A percentile compares a stretch with the other conserved stretches of the same genome.
Conservation (phyloP, 768 basidiomycete species). For the Mycena venus region DNA sequence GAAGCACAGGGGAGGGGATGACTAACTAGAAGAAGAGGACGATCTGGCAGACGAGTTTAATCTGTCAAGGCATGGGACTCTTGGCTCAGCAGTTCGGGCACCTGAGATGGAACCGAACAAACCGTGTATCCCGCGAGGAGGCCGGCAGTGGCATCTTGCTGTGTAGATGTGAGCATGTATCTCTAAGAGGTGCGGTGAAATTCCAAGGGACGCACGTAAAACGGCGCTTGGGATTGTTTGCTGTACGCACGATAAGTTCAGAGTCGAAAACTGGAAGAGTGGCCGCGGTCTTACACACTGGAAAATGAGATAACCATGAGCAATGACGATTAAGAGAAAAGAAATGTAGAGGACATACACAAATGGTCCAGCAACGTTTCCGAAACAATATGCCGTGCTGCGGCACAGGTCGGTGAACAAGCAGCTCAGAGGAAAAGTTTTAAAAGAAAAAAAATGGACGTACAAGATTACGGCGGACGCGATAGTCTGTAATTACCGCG, state of each 20-base stretch:
- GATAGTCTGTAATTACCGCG: slow-evolving; percentile 12
- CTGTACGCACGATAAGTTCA: neutral
- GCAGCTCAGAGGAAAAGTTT: neutral
- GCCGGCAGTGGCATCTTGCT: slow-evolving; percentile 34
- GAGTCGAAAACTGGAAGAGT: neutral
- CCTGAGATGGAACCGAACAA: neutral
- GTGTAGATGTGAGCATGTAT: neutral
- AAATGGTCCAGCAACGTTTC: slow-evolving; percentile 36
- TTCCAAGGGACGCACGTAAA: slow-evolving; percentile 16
- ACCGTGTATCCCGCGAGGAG: slow-evolving; percentile 32
- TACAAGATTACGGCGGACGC: slow-evolving; percentile 33
- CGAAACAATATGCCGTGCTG: slow-evolving; percentile 36
- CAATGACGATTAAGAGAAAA: neutral
- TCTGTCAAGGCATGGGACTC: neutral
- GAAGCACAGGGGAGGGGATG: neutral
- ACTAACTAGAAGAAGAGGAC: slow-evolving; percentile 25
- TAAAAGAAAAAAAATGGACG: no score
- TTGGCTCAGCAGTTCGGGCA: neutral
- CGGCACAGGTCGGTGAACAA: neutral
- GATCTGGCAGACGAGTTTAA: slow-evolving; percentile 36
- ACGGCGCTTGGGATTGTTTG: slow-evolving; percentile 33
- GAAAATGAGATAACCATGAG: neutral
- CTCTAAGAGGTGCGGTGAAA: neutral
- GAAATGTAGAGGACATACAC: slow-evolving; percentile 12
- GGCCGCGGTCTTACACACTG: slow-evolving; percentile 19